Evolutionary conservation across 2,329 filamentous ascomycete genomes (phyloP), one percentile per base, ranked within the genome.

Genomic region (Alternaria sp.): DNA sequence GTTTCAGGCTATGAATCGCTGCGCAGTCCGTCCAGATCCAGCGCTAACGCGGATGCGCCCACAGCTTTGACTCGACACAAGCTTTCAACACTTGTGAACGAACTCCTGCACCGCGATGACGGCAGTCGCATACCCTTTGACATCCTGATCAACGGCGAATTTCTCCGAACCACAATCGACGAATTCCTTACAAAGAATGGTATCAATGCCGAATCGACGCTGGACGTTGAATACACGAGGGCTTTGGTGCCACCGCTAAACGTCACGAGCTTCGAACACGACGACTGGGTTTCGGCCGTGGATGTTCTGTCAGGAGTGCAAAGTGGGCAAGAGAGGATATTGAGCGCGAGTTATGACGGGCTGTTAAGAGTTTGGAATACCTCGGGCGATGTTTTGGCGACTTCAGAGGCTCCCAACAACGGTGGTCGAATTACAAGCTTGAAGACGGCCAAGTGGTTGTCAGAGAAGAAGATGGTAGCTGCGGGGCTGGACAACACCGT

Each of bases 261-360:
- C 79, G 90, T 97, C 71, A 91, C 94, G 12, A 96, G 92, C 76
- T 99, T 97, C 79, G 91, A 97, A 83, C 95, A 99, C 79, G 94
- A 99, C 76, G 96, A 98, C 80, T 99, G 96, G 96, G 92, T 99
- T 53, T 93, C 92, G 78, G 88, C 88, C 25, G 89, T 98, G 25
- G 94, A 97, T 79, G 87, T 97, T 5, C 84, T 97, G 23, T 94
- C 93, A 3, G 89, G 71, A 14, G 72, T 83, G 50, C 79, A 81
- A 25, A 81, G 81, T 41, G 87, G 88, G 21, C 88, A 90, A 68
- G 89, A 92, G 73, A 85, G 92, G 66, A 90, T 98, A 64, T 83
- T 97, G n/a, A 96, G 93, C n/a, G 93, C 90, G 28, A 95, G 93
- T 51, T 98, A 97, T 77, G 96, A 99, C 79, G 95, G 95, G 9